A percentile compares a stretch with the other conserved stretches of the same genome.
phyloP scores from a whole-genome alignment of 495 filamentous ascomycete genomes.

The Aspergillus leporis region DNA sequence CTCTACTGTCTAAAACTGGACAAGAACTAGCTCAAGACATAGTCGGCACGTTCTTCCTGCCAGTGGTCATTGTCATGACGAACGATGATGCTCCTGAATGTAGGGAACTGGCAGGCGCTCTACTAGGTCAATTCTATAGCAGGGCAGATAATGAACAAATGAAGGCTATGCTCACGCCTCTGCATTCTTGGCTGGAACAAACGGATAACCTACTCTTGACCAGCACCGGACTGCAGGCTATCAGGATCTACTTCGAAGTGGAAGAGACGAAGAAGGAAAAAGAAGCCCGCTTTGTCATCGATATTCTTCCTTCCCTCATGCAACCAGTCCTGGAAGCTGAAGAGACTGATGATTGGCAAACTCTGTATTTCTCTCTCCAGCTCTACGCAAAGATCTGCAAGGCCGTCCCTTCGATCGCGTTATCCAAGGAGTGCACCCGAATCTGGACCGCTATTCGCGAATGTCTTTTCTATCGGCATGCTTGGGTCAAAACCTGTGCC shows the following conservation, averaged over 20 bases:
- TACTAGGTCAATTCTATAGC: constrained; percentile 78
- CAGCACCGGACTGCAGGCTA: constrained; percentile 74
- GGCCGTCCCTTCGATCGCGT: constrained; percentile 58
- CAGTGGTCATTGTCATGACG: constrained; percentile 77
- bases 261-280: constrained; percentile 62
- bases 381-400: constrained; percentile 68
- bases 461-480: constrained; percentile 70
- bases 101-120: constrained; percentile 74
- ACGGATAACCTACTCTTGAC: constrained; percentile 66
- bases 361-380: constrained; percentile 74
- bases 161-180: constrained; percentile 63
- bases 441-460: constrained; percentile 68
- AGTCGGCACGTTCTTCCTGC: constrained; percentile 77
- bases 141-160: constrained; percentile 73
- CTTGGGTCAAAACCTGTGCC: constrained; percentile 74
- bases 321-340: constrained; percentile 45
- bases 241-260: constrained; percentile 78
- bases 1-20: constrained; percentile 78
- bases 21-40: constrained; percentile 81
- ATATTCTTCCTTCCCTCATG: constrained; percentile 51
- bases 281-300: constrained; percentile 50
- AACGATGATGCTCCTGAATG: constrained; percentile 89
- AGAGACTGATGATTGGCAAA: constrained; percentile 66
- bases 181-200: constrained; percentile 77
- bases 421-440: constrained; percentile 53